Conservation (phyloP, 345 rosid species). For the Carallia pectinifolia region DNA sequence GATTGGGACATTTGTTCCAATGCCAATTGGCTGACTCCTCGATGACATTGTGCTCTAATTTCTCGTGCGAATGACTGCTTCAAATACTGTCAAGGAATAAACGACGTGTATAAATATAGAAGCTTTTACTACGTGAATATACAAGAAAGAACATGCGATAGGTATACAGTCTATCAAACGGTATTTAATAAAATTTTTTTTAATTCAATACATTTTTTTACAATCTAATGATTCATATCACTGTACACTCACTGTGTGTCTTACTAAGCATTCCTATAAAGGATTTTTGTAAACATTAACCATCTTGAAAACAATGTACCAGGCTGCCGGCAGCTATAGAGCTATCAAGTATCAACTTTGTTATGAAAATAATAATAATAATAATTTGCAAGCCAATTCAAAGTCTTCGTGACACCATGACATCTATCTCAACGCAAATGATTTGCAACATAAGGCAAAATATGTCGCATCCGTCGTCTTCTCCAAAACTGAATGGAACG, state of each 20-base stretch:
- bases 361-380: constrained; percentile 4
- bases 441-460: no score
- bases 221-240: no score
- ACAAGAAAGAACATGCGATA: no score
- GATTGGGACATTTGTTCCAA: constrained; percentile 10
- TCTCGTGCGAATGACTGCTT: constrained; percentile 13
- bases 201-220: no score
- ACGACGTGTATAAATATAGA: constrained; percentile 24
- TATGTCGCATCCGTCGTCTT: no score
- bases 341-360: neutral
- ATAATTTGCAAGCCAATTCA: constrained; percentile 9
- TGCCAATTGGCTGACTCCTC: constrained; percentile 31
- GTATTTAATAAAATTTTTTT: no score
- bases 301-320: neutral
- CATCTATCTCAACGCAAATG: neutral
- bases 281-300: no score
- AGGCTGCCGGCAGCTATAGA: constrained; percentile 28
- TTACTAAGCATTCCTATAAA: no score
- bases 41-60: constrained; percentile 22
- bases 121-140: no score
- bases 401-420: neutral
- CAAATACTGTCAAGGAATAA: neutral
- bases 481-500: no score
- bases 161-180: no score
- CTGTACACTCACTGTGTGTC: no score